Evolutionary conservation across 805 yeast genomes (phyloP), one percentile per base, ranked within the genome.

Genomic region (Debaryomyces castellii): DNA sequence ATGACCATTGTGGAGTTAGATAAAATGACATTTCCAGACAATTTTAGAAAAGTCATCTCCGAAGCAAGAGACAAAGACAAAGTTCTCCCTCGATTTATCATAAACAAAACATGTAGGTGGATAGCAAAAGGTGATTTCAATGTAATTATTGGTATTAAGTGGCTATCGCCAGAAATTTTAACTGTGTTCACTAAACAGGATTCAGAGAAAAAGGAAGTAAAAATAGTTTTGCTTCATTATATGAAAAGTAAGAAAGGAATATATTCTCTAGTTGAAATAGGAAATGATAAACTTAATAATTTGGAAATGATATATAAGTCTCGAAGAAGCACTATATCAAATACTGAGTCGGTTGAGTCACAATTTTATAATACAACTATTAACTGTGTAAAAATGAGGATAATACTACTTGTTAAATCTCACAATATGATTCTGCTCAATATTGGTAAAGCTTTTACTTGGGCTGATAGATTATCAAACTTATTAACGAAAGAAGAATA

Each of bases 401-500:
- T 63, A 11, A 49, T 66, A 32, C 40, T 59, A 25, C 48, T 56
- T 12, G 49, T 32, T 7, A 41, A 36, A 76, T 30, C 62, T 55
- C 44, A 58, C 68, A 0, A 69, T 66, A 48, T 78, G 70, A 48
- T 73, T 77, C 1, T 71, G 77, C 39, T 89, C 0, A 76, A 66
- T 5, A 72, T 83, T 2, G 96, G 91, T 0, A 69, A 80, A 20
- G 62, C 81, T 12, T 68, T 81, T 2, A 81, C 76, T 52, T 89
- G 90, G 96, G 88, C 85, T 0, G 91, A 86, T 51, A 67, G 73
- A 22, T 60, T 87, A 1, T 60, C 78, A 46, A 69, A 63, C 5
- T 57, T 78, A 10, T 67, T 89, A 40, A 67, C 77, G 9, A 52
- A 63, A 1, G 80, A 77, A 1, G 60, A 76, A 18, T 84, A 82